These are phyloP conservation scores for Krasilnikovozyma curviuscula DNA, from an alignment of 768 basidiomycete genomes.

Conservation along the genomic window DNA sequence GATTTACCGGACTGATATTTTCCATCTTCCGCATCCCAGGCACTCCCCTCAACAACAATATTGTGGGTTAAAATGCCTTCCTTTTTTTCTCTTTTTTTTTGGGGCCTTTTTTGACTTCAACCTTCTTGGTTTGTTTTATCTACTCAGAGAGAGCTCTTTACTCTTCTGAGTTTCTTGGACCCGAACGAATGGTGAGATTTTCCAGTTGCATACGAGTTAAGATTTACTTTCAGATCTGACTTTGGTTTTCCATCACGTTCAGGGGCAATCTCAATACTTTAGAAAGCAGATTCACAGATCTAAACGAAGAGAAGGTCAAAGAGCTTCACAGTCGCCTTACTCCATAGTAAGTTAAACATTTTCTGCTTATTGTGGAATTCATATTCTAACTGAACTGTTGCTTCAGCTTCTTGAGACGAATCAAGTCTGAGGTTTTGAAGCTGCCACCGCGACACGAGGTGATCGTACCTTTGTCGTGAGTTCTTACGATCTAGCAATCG, in stretches of 20 bases:
- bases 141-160: constrained; percentile 62
- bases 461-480: constrained; percentile 44
- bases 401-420: constrained; percentile 53
- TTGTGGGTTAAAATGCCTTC: no score
- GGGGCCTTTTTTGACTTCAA: background rate
- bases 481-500: background rate
- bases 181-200: constrained; percentile 14
- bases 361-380: background rate
- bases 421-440: constrained; percentile 79
- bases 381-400: background rate
- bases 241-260: constrained; percentile 38
- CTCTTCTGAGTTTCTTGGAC: constrained; percentile 79
- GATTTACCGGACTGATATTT: background rate
- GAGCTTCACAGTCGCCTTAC: constrained; percentile 53
- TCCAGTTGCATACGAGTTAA: constrained; percentile 21
- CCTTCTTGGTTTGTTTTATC: background rate
- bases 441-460: no score
- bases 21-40: constrained; percentile 19
- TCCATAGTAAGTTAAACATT: constrained; percentile 36
- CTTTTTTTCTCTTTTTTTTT: no score
- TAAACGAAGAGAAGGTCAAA: constrained; percentile 61
- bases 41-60: constrained; percentile 94
- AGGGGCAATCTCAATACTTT: constrained; percentile 55
- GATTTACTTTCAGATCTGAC: constrained; percentile 93
- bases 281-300: constrained; percentile 51